Evolutionary conservation across 495 filamentous ascomycete species (phyloP).

Genomic region (Hyaloscypha variabilis): DNA sequence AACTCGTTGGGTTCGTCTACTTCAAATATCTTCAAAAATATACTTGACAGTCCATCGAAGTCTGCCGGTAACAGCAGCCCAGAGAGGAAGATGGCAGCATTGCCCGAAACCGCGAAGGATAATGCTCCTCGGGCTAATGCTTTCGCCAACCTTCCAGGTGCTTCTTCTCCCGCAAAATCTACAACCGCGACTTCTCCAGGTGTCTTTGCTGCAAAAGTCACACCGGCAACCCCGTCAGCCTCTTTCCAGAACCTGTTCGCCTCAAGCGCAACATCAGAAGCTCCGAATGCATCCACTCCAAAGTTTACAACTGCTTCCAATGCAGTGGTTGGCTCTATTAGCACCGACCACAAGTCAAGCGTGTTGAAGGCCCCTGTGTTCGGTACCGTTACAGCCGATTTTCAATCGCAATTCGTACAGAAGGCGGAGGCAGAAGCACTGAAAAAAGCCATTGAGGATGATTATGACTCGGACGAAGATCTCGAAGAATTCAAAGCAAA

Average conservation of each 20-base stretch:
- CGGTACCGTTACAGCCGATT: slow-evolving; percentile 30
- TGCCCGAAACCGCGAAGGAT: slow-evolving; percentile 9
- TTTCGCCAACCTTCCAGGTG: slow-evolving; percentile 20
- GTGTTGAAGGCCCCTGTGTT: slow-evolving; percentile 10
- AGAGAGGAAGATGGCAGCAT: slow-evolving; percentile 14
- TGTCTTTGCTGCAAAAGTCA: slow-evolving; percentile 19
- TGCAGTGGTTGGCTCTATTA: background rate
- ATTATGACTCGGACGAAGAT: slow-evolving; percentile 58
- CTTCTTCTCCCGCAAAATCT: slow-evolving; percentile 26
- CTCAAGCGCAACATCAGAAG: slow-evolving; percentile 17
- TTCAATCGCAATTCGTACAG: slow-evolving; percentile 33
- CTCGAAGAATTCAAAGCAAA: slow-evolving; percentile 50
- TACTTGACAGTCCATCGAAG: slow-evolving; percentile 27
- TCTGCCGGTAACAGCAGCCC: slow-evolving; percentile 11
- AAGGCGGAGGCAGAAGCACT: slow-evolving; percentile 41
- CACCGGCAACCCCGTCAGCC: slow-evolving; percentile 9
- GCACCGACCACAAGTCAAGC: background rate
- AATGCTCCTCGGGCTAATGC: slow-evolving; percentile 26
- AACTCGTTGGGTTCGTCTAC: slow-evolving; percentile 36
- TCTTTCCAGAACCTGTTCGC: slow-evolving; percentile 13
- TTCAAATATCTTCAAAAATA: slow-evolving; percentile 41
- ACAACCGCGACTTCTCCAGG: slow-evolving; percentile 24
- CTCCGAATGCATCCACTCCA: slow-evolving; percentile 17
- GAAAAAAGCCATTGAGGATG: slow-evolving; percentile 55
- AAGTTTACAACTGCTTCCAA: slow-evolving; percentile 26